Conservation (phyloP, 73 alveolate species). For the Paraurostyla sp. region DNA sequence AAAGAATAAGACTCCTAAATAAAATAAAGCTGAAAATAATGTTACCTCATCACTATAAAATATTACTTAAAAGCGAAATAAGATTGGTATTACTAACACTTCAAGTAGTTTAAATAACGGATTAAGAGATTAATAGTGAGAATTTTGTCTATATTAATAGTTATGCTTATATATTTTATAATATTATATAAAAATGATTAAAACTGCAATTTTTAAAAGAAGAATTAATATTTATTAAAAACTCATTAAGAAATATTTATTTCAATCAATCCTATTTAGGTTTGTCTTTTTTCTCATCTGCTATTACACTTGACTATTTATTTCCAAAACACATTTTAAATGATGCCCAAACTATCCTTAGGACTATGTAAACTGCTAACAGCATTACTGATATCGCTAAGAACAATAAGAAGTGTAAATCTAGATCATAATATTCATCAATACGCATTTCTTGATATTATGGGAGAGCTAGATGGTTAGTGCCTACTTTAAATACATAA, state of each 20-base stretch:
- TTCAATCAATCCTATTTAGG: no score
- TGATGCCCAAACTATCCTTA: background rate
- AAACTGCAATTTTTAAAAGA: no score
- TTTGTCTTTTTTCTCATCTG: background rate
- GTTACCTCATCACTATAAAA: no score
- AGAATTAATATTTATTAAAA: no score
- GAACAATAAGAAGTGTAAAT: slow-evolving; percentile 20
- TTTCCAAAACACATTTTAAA: background rate
- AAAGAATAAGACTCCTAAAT: no score
- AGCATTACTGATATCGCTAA: background rate
- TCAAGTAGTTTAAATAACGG: no score
- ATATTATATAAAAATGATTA: no score
- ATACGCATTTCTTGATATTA: background rate
- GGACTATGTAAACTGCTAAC: background rate
- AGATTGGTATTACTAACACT: no score
- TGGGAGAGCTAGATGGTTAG: background rate
- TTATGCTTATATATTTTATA: no score
- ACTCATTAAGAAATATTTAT: no score
- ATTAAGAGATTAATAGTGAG: background rate
- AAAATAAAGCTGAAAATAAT: no score
- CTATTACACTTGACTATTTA: background rate
- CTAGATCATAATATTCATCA: slow-evolving; percentile 11
- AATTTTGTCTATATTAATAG: background rate
- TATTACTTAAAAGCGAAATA: no score
- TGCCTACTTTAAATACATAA: slow-evolving; percentile 24